phyloP scores from a whole-genome alignment of 164 flowering plant genomes.

The Stephania cephalantha region DNA sequence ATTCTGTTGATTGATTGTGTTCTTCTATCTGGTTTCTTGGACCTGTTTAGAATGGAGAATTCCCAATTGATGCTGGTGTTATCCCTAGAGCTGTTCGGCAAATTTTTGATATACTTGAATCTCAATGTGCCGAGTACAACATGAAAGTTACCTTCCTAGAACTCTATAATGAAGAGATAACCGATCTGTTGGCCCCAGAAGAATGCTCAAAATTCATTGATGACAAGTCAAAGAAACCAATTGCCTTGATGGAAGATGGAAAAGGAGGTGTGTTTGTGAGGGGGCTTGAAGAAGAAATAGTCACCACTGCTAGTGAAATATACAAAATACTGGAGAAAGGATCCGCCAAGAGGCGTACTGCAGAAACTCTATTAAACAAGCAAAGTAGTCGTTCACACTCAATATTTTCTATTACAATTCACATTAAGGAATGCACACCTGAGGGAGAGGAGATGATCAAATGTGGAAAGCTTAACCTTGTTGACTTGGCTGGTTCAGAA shows the following conservation, averaged over 20 bases:
- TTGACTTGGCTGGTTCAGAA: slow-evolving; percentile 90
- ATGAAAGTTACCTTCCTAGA: slow-evolving; percentile 84
- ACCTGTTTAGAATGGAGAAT: slow-evolving; percentile 56
- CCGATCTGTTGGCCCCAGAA: slow-evolving; percentile 73
- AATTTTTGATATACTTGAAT: slow-evolving; percentile 71
- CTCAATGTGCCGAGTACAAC: slow-evolving; percentile 75
- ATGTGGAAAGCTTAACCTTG: slow-evolving; percentile 86
- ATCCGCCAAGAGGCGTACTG: slow-evolving; percentile 72
- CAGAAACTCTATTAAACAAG: slow-evolving; percentile 84
- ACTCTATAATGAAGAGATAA: slow-evolving; percentile 77
- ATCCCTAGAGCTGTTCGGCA: slow-evolving; percentile 79
- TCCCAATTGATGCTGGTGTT: slow-evolving; percentile 79
- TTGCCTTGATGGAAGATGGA: slow-evolving; percentile 89
- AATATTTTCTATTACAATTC: slow-evolving; percentile 80
- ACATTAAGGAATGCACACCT: slow-evolving; percentile 76
- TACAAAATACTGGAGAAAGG: slow-evolving; percentile 84
- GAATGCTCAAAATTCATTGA: slow-evolving; percentile 50
- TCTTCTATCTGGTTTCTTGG: slow-evolving; percentile 6
- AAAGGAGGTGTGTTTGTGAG: slow-evolving; percentile 84
- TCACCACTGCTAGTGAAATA: slow-evolving; percentile 67
- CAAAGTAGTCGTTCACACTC: slow-evolving; percentile 90
- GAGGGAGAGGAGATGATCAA: slow-evolving; percentile 85
- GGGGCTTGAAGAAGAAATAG: slow-evolving; percentile 87
- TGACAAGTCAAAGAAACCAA: slow-evolving; percentile 75
- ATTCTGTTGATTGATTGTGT: neutral